Conservation (phyloP, 1,284 basidiomycete genomes). For the Laetiporus sulphureus region DNA sequence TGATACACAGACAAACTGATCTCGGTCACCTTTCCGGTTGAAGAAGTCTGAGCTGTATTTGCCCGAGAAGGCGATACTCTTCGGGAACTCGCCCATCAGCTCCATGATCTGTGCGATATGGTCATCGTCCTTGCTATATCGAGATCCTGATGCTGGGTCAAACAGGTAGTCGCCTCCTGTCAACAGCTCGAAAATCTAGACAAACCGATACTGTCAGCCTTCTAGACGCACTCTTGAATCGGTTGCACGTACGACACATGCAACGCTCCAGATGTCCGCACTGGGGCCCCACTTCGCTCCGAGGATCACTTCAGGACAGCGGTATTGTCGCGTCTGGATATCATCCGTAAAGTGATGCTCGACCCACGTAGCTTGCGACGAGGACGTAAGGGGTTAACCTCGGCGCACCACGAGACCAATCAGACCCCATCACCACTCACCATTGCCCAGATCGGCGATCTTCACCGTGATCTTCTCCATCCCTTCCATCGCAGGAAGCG, state of each 20-base stretch:
- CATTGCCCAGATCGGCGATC: constrained; percentile 96
- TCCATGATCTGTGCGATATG: constrained; percentile 99
- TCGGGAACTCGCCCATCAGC: constrained; percentile 87
- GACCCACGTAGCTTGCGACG: constrained; percentile 73
- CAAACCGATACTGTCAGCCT: neutral
- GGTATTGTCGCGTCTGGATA: constrained; percentile 95
- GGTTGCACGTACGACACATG: constrained; percentile 70
- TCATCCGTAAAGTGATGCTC: constrained; percentile 95
- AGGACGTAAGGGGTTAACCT: constrained; percentile 3
- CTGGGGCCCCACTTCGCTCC: constrained; percentile 92
- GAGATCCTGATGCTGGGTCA: constrained; percentile 71
- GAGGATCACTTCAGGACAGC: constrained; percentile 95
- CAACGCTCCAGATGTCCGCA: constrained; percentile 95
- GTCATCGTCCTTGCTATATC: constrained; percentile 94
- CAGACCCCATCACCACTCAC: constrained; percentile 31
- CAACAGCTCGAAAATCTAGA: constrained; percentile 83
- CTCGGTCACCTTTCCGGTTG: constrained; percentile 88
- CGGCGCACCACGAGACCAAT: constrained; percentile 5
- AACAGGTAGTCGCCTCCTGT: constrained; percentile 91
- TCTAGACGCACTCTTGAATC: neutral
- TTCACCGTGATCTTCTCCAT: constrained; percentile 93
- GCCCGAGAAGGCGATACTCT: constrained; percentile 80
- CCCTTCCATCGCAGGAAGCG: constrained; percentile 16
- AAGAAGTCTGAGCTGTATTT: constrained; percentile 97
- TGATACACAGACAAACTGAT: too few species aligned